Base-by-base conservation (phyloP, 2,329 filamentous ascomycete genomes). In the Pseudogymnoascus destructans region DNA sequence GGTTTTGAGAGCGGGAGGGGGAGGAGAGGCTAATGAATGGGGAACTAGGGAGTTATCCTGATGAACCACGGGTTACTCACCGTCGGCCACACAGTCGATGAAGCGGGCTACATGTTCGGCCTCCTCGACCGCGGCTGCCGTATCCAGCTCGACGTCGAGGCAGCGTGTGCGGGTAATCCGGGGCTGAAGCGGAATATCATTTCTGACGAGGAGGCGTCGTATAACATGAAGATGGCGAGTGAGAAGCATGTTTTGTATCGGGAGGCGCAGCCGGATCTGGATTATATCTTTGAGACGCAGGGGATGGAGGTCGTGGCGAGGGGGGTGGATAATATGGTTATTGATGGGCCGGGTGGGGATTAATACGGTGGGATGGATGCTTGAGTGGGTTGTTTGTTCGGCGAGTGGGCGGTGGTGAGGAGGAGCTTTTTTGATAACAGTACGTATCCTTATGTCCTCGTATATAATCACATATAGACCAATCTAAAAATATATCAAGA, bases 41-140 rank as follows among this genome's bases (percentile, higher is more conserved):
- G 11, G 25, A 58, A 5, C 27, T 33, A 78, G 68, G 84, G 77
- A 1, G 75, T 81, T 62, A 82, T 89, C 52, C 71, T 89, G 56
- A 74, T 84, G 63, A 89, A 89, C 67, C 86, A 89, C 70, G 86
- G 86, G 0, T 71, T 90, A 33, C 70, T 89, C 56, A 87, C 84
- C 0, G 85, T 87, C 0, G 86, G 86, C 3, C 66, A 70, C 5
- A 89, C 86, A 0, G 85, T 89, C 1, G 86, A 89, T 66, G 86
- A 89, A 70, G 86, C 86, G 1, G 82, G 81, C 0, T 89, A 84
- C 68, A 69, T 88, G 57, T 86, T 87, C 66, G 81, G 80, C 0
- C 71, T 85, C 46, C 75, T 88, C 68, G 86, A 89, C 69, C 76
- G 84, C 55, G 81, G 79, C 52, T 89, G 86, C 67, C 76, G 81